Percentiles rank a stretch among this genome's conserved stretches.
Conservation (phyloP, 257 asterid species). For the Pogostemon cablin region DNA sequence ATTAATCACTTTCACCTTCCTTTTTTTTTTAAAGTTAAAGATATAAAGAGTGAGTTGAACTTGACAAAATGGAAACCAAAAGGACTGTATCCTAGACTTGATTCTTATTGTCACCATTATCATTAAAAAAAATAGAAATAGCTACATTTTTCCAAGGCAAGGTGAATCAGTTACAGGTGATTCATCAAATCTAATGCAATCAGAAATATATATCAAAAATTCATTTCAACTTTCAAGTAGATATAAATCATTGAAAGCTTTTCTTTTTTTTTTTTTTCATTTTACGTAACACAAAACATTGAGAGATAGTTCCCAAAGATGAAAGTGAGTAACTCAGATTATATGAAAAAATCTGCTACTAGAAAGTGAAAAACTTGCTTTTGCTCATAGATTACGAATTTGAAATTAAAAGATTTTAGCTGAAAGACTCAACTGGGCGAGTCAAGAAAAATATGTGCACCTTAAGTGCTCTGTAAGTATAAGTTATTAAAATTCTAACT, state of each 20-base stretch:
- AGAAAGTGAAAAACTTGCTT: neutral
- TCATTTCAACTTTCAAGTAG: neutral
- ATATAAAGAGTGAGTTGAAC: neutral
- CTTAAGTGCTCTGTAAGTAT: neutral
- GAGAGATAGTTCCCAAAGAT: neutral
- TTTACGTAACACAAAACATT: too few species aligned
- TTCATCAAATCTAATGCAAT: conserved; percentile 7
- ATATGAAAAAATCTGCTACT: conserved; percentile 10
- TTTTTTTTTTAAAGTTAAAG: too few species aligned
- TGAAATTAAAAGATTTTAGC: conserved; percentile 6
- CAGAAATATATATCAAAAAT: neutral
- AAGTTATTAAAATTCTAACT: neutral
- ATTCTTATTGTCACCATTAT: neutral
- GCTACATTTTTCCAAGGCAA: neutral
- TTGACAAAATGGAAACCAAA: conserved; percentile 10
- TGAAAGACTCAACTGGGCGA: neutral
- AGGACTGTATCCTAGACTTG: neutral
- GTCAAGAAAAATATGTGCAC: neutral
- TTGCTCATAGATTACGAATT: neutral
- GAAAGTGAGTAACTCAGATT: neutral
- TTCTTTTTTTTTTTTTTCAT: too few species aligned
- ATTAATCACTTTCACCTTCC: too few species aligned
- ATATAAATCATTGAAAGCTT: neutral
- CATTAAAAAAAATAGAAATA: neutral
- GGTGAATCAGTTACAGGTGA: neutral